Base-by-base conservation (phyloP, 768 basidiomycete genomes). In the Vishniacozyma victoriae region DNA sequence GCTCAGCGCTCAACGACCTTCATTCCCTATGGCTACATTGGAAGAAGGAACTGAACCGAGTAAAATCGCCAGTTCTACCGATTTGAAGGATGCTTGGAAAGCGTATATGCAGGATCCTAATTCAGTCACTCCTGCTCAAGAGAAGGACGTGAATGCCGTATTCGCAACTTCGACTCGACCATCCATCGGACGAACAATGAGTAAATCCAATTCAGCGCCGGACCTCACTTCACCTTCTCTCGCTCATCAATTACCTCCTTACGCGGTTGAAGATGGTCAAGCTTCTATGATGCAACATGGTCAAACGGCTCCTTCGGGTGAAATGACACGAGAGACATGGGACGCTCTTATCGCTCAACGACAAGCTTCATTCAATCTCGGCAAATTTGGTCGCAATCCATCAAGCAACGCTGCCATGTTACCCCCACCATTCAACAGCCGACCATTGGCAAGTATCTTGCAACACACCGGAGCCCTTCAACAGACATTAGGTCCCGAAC, bases 401-500 rank as follows among this genome's bases (percentile, higher is more conserved):
- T 22, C 19, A 2, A 20, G 27, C 31, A 3, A 18, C 6, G 13
- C 18, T 24, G 9, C 23, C 9, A 9, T n/a, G 9, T 33, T 33
- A n/a, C 46, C 33, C 27, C 50, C 39, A 1, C 44, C 29, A 24
- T 18, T 18, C 53, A 44, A 48, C 6, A 4, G 7, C 29, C 47
- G 66, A 42, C 66, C 66, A 11, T 33, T 62, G 36, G 59, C 66
- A 3, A 57, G 55, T 20, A 58, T 62, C 6, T 36, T 64, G 4
- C 62, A 64, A 40, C 50, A 48, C 13, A 50, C 50, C 35, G 46
- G 46, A 23, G 62, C 64, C 0, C 47, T 68, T 3, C 52, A 68
- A 35, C 67, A 71, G 47, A 71, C 70, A 6, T 48, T 71, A 11
- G 70, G 60, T 14, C 70, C 70, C 1, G 65, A 71, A 58, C 57